Percentiles rank a stretch among this genome's conserved stretches.
Evolutionary conservation across 2,329 filamentous ascomycete species (phyloP).

Genomic region (Calonectria honghensis): DNA sequence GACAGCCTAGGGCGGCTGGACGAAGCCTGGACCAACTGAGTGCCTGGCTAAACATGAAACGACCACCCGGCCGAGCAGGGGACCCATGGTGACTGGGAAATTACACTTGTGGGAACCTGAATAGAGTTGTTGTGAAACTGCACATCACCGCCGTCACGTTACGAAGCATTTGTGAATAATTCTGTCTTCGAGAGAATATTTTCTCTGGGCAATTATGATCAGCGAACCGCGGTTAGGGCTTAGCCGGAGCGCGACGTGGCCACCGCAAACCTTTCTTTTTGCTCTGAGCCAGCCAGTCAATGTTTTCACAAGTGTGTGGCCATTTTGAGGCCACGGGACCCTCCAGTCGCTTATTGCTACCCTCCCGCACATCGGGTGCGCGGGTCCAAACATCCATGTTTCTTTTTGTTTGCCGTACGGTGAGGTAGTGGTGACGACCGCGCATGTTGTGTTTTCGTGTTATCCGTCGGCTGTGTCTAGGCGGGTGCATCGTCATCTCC

Average conservation of each 20-base stretch:
- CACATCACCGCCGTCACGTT: constrained; percentile 31
- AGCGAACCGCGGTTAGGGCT: neutral
- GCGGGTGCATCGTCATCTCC: constrained; percentile 34
- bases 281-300: neutral
- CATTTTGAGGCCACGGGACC: constrained; percentile 7
- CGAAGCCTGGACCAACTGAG: constrained; percentile 26
- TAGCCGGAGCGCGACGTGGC: constrained; percentile 1
- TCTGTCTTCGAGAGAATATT: neutral
- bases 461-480: constrained; percentile 4
- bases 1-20: constrained; percentile 27
- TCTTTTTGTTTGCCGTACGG: constrained; percentile 37
- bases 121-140: constrained; percentile 38
- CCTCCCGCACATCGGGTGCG: constrained; percentile 4
- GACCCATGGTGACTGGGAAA: constrained; percentile 51
- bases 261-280: constrained; percentile 6
- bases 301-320: neutral
- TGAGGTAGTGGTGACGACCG: constrained; percentile 1
- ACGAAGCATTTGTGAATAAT: constrained; percentile 27
- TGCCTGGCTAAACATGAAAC: constrained; percentile 49
- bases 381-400: constrained; percentile 3
- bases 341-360: neutral
- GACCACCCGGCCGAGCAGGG: constrained; percentile 46
- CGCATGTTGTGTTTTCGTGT: neutral
- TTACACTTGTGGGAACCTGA: constrained; percentile 53
- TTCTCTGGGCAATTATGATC: constrained; percentile 7